These are phyloP conservation scores for Ophiostoma sp. DNA, from an alignment of 2,329 filamentous ascomycete genomes.

Conservation along the genomic window DNA sequence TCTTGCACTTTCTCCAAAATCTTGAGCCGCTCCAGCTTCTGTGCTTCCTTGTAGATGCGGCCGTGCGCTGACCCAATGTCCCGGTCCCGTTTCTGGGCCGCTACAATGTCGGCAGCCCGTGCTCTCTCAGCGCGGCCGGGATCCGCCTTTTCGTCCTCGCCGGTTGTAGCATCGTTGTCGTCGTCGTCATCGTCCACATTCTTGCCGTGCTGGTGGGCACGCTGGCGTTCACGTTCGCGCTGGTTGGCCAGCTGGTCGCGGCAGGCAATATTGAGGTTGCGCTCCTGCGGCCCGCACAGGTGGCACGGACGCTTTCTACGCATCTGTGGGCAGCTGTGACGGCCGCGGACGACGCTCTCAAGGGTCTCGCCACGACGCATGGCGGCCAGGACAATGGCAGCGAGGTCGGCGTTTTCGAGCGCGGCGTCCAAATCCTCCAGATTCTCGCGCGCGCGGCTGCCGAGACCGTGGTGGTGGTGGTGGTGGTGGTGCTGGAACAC, in stretches of 20 bases:
- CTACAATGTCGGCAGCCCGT: neutral
- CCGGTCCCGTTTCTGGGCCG: neutral
- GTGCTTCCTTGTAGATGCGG: neutral
- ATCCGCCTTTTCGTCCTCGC: neutral
- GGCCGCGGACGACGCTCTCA: conserved; percentile 37
- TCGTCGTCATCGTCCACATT: neutral
- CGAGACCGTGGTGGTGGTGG: conserved; percentile 29
- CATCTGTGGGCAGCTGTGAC: conserved; percentile 24
- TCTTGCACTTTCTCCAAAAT: neutral
- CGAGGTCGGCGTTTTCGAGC: conserved; percentile 52
- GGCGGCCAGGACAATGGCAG: conserved; percentile 48
- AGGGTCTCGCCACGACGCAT: conserved; percentile 47
- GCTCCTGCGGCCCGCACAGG: neutral
- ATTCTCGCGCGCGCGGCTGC: conserved; percentile 36
- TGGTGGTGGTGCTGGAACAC: conserved; percentile 12
- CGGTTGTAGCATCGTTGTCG: neutral
- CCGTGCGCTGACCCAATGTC: neutral
- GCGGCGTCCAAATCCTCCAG: conserved; percentile 45
- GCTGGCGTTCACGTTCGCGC: neutral
- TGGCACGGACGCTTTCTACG: conserved; percentile 22
- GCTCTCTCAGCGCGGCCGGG: neutral
- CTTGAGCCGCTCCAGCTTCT: conserved; percentile 6
- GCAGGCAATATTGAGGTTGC: neutral
- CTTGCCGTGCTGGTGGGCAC: neutral
- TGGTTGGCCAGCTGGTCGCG: conserved; percentile 14